A percentile compares a stretch with the other conserved stretches of the same genome.
Conservation (phyloP, 495 filamentous ascomycete genomes). For the Apiosordaria backusii region DNA sequence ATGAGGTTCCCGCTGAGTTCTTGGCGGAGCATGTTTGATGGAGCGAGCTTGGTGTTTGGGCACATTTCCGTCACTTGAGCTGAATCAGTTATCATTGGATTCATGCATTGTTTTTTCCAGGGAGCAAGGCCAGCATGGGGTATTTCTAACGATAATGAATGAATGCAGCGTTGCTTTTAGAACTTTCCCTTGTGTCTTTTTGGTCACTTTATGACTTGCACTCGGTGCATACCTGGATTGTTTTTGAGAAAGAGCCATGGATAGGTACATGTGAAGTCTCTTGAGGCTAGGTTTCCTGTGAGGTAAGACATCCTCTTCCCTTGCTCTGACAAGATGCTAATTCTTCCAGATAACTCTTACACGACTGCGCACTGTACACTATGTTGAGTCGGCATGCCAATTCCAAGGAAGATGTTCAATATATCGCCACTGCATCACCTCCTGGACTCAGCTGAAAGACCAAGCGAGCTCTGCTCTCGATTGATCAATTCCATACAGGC, state of each 20-base stretch:
- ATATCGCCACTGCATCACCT: not conserved
- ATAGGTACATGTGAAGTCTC: too few relatives aligned
- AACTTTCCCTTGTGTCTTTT: not conserved
- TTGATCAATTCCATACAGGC: not conserved
- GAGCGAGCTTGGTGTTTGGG: not conserved
- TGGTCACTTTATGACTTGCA: not conserved
- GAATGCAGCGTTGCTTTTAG: not conserved
- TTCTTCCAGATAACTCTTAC: too few relatives aligned
- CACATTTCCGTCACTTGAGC: not conserved
- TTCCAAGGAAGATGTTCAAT: too few relatives aligned
- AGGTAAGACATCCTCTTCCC: too few relatives aligned
- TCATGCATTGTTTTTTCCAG: not conserved
- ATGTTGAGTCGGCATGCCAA: too few relatives aligned
- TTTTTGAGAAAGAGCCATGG: too few relatives aligned
- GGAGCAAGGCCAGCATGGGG: not conserved
- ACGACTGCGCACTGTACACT: too few relatives aligned
- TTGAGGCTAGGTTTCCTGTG: too few relatives aligned
- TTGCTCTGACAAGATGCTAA: too few relatives aligned
- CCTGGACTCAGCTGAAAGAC: not conserved
- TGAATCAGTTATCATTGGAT: not conserved
- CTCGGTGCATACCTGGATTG: too few relatives aligned
- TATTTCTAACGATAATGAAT: not conserved
- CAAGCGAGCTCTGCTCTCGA: not conserved
- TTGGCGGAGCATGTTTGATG: slow-evolving; percentile 31
- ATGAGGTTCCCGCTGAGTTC: slow-evolving; percentile 42